phyloP scores from a whole-genome alignment of 192 early-diverging fungal species.

The Coemansia sp. region DNA sequence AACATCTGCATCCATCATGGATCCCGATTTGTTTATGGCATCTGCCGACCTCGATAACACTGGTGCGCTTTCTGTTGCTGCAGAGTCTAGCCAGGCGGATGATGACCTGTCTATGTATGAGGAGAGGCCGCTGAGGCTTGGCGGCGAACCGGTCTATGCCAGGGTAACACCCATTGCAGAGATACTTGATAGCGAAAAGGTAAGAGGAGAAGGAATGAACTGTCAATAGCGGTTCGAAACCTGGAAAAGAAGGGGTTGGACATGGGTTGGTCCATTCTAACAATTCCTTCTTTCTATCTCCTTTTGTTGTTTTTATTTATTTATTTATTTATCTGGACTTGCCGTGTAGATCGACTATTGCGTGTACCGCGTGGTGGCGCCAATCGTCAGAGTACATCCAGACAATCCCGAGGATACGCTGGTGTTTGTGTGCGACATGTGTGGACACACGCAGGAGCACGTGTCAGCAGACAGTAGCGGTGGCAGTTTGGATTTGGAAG shows the following conservation, averaged over 20 bases:
- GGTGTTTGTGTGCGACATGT: slow-evolving; percentile 4
- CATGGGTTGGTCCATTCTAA: no score
- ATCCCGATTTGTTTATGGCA: not conserved
- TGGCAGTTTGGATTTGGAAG: no score
- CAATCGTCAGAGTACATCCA: not conserved
- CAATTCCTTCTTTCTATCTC: no score
- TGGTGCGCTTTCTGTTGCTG: not conserved
- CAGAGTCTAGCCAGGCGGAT: not conserved
- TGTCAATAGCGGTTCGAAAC: no score
- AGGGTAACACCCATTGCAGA: not conserved
- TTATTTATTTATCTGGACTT: no score
- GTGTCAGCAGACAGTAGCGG: not conserved
- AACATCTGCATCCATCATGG: no score
- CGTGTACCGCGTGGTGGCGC: not conserved
- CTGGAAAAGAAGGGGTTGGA: not conserved
- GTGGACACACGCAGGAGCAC: slow-evolving; percentile 1
- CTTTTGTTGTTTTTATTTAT: no score
- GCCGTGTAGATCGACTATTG: not conserved
- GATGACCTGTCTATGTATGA: not conserved
- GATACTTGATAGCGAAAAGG: slow-evolving; percentile 1
- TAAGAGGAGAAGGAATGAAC: not conserved
- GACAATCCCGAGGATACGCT: not conserved
- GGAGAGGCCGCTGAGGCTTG: not conserved
- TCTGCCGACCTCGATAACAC: not conserved
- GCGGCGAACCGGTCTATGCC: not conserved